phyloP scores from a whole-genome alignment of 2,329 filamentous ascomycete genomes.

The Phyllosticta capitalensis region DNA sequence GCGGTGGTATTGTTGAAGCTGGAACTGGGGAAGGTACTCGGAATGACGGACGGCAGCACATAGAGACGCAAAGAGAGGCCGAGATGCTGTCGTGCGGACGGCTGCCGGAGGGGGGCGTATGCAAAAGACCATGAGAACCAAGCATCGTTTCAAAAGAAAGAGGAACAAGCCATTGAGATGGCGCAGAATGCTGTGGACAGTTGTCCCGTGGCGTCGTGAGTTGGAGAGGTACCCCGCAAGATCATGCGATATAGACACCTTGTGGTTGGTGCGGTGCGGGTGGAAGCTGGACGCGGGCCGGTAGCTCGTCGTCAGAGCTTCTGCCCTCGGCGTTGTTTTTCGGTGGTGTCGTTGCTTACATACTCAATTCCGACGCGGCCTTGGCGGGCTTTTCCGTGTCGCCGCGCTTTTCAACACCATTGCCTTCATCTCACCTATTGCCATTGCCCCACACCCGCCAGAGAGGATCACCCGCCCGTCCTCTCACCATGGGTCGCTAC shows the following conservation, averaged over 20 bases:
- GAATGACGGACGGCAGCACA: conserved; percentile 16
- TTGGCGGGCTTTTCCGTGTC: background rate
- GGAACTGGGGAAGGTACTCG: conserved; percentile 1
- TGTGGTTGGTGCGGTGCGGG: background rate
- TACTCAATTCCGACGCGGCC: no score
- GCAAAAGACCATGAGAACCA: conserved; percentile 54
- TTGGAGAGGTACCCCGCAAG: background rate
- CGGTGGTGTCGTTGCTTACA: background rate
- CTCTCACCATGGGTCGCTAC: conserved; percentile 40
- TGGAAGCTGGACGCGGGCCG: background rate
- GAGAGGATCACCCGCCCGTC: background rate
- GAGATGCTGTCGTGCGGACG: conserved; percentile 35
- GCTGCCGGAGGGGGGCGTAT: conserved; percentile 44
- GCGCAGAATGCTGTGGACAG: background rate
- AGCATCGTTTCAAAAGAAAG: conserved; percentile 44
- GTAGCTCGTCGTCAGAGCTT: background rate
- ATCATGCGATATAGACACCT: background rate
- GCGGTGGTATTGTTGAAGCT: conserved; percentile 16
- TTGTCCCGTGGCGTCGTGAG: conserved; percentile 1
- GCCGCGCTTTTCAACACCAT: conserved; percentile 15
- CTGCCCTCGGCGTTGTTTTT: background rate
- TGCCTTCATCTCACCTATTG: conserved; percentile 15
- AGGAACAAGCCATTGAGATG: background rate
- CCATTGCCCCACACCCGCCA: background rate
- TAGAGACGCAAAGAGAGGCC: conserved; percentile 24